Evolutionary conservation across 441 rosid genomes (phyloP).

Genomic region (Rhodomyrtus psidioides): DNA sequence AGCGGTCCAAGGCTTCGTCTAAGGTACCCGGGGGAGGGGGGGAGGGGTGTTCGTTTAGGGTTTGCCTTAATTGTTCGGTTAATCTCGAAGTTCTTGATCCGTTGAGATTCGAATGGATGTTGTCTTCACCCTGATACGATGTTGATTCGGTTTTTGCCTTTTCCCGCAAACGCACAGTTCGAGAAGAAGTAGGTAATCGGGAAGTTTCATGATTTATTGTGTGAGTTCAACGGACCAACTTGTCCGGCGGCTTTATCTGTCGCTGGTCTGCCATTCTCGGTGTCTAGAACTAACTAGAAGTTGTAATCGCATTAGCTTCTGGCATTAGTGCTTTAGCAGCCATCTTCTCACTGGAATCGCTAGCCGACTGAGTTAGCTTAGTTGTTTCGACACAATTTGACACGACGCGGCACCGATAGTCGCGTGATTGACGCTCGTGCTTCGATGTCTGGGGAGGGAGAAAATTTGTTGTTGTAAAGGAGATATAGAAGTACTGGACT

Average conservation of each 20-base stretch:
- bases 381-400: neutral
- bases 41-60: neutral
- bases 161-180: neutral
- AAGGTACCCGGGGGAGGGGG: slow-evolving; percentile 20
- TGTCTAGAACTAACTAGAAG: neutral
- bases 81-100: neutral
- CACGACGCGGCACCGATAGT: neutral
- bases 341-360: neutral
- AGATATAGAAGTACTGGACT: neutral
- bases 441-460: neutral
- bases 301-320: neutral
- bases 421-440: neutral
- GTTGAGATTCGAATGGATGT: neutral
- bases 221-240: neutral
- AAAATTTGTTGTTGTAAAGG: neutral
- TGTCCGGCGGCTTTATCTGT: neutral
- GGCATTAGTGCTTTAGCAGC: neutral
- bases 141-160: neutral
- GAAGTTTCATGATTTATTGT: neutral
- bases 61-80: neutral
- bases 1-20: slow-evolving; percentile 43
- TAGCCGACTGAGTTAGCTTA: neutral
- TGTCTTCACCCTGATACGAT: neutral
- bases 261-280: neutral
- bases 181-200: neutral